Conservation (phyloP, 164 flowering plant genomes). For the Hamamelis virginiana region DNA sequence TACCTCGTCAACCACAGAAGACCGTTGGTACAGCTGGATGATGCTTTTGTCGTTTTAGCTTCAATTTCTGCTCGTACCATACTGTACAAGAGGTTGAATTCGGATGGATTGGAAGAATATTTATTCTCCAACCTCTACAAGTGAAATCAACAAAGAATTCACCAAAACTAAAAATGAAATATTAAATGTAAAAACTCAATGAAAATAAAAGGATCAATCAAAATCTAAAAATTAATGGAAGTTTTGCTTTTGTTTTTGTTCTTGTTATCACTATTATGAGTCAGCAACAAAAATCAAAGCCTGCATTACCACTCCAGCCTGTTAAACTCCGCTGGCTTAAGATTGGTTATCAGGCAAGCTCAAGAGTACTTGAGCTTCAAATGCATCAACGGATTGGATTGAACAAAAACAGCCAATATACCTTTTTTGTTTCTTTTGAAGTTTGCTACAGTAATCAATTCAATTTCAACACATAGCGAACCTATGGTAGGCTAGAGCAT, state of each 20-base stretch:
- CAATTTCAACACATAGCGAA: too few relatives aligned
- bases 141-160: not conserved
- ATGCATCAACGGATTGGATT: not conserved
- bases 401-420: too few relatives aligned
- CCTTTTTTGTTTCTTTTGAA: too few relatives aligned
- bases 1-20: conserved; percentile 98
- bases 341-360: not conserved
- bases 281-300: not conserved
- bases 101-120: conserved; percentile 54
- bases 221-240: not conserved
- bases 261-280: not conserved
- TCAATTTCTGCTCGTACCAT: conserved; percentile 73
- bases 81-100: conserved; percentile 60
- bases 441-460: too few relatives aligned
- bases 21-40: conserved; percentile 95
- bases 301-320: not conserved
- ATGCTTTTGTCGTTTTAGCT: conserved; percentile 73
- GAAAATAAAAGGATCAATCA: not conserved
- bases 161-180: not conserved
- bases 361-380: not conserved
- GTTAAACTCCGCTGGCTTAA: not conserved
- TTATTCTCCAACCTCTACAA: conserved; percentile 84
- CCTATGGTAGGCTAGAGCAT: too few relatives aligned
- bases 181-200: not conserved
- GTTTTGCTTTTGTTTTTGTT: not conserved